Evolutionary conservation across 1,139 yeast genomes (phyloP), one percentile per base, ranked within the genome.

Genomic region (Kodamaea derodonti): DNA sequence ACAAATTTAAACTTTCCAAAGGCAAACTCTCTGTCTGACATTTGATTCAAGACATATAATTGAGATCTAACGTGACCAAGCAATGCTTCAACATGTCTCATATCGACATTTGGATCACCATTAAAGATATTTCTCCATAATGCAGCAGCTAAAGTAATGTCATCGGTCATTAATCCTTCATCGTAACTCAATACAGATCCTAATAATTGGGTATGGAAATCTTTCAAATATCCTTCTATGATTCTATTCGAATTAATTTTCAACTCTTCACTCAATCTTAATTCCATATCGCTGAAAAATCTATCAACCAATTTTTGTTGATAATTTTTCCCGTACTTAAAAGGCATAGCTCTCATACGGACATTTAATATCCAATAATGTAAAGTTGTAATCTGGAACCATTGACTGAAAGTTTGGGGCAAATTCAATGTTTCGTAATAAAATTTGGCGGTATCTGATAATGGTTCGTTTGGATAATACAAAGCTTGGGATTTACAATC

Each of bases 271-370:
- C 84, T 75, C 63, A 94, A 71, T 53, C 95, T 78, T 52, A 78
- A 67, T 56, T 92, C 97, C 65, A 92, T 84, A 56, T 92, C 98
- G 42, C 78, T 78, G 63, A 92, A 94, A 32, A 87, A 78, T 48
- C 95, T 75, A 58, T 94, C 96, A 29, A 90, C 84, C 33, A 94
- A 64, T 57, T 88, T 88, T 58, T 90, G 96, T 60, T 92, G 97
- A 61, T 90, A 92, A 55, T 84, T 84, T 47, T 78, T 78, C 27
- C 97, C 94, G 54, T 86, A 81, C 52, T 85, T 83, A 56, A 82
- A 82, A 0, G 97, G 97, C 82, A 94, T 72, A 14, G 95, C 95
- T 56, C 99, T 78, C 96, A 92, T 88, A 53, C 98, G 78, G 12
- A 86, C 95, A 48, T 84, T 82, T 35, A 92, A 69, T 53, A 92